Base-by-base conservation (phyloP, 1,139 yeast genomes). In the Arxiozyma heterogenica region DNA sequence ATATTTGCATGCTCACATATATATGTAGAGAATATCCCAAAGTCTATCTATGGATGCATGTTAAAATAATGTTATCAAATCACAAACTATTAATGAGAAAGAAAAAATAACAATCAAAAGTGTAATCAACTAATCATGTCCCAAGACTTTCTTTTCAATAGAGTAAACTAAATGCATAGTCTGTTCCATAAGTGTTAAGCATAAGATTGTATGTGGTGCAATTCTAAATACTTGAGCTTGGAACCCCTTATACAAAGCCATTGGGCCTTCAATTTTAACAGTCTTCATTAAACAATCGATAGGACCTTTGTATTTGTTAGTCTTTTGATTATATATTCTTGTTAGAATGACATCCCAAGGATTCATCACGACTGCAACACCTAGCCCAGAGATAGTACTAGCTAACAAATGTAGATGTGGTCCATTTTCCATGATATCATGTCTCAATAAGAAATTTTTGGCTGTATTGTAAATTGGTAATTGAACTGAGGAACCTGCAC, bases 281-380 rank as follows among this genome's bases (percentile, higher is more conserved):
- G 97, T 91, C 72, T 93, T 91, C 56, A 81, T 66, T 56, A 90
- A 75, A 74, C 98, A 93, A 71, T 93, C 98, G 23, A 90, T 64
- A 1, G 96, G 95, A 4, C 95, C 95, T 56, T 74, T 78, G 73
- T 93, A 93, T 55, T 86, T 78, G 64, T 87, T 80, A 44, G 96
- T 96, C 71, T 84, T 88, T 70, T 93, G 98, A 71, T 93, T 93
- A 73, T 91, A 93, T 71, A 94, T 85, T 73, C 98, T 80, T 1
- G 98, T 93, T 72, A 93, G 76, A 53, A 93, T 80, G 53, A 93
- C 98, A 70, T 93, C 98, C 83, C 96, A 89, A 20, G 98, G 98
- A 69, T 90, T 91, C 97, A 94, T 91, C 44, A 88, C 96, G 41
- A 91, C 76, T 53, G 95, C 93, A 38, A 93, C 98, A 59, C 96